These are phyloP conservation scores for Termitomyces sp. DNA, from an alignment of 768 basidiomycete genomes.

Conservation along the genomic window DNA sequence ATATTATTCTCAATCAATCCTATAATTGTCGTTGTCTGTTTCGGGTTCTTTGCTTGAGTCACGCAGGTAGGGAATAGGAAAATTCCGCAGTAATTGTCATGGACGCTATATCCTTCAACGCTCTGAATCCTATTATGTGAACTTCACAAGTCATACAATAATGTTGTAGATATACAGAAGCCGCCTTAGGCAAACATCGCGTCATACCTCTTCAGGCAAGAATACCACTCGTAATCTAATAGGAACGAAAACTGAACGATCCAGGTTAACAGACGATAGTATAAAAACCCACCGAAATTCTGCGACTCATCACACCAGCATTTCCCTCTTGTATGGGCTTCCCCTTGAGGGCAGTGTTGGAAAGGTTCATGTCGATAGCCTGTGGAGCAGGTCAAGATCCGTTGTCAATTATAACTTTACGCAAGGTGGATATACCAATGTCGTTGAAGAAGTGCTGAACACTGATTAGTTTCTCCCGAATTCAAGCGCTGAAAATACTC, in stretches of 20 bases:
- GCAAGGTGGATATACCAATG: slow-evolving; percentile 44
- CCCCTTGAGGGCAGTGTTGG: slow-evolving; percentile 86
- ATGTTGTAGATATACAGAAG: slow-evolving; percentile 7
- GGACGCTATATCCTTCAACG: neutral
- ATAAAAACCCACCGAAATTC: slow-evolving; percentile 58
- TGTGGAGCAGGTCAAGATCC: neutral
- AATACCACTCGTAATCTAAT: slow-evolving; percentile 85
- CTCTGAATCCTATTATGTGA: neutral
- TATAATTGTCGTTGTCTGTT: slow-evolving; percentile 28
- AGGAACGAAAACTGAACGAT: neutral
- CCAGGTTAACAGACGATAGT: neutral
- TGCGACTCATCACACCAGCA: slow-evolving; percentile 81
- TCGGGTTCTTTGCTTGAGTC: neutral
- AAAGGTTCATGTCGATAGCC: slow-evolving; percentile 90
- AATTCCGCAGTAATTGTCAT: slow-evolving; percentile 1
- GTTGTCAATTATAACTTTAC: neutral
- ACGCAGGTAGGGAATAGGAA: neutral
- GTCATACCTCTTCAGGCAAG: slow-evolving; percentile 79
- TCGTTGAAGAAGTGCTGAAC: slow-evolving; percentile 85
- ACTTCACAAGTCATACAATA: neutral
- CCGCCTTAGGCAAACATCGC: slow-evolving; percentile 38
- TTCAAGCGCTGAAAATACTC: slow-evolving; percentile 11
- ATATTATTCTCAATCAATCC: slow-evolving; percentile 89
- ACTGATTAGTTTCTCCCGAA: neutral
- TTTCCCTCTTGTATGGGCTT: slow-evolving; percentile 69